phyloP scores from a whole-genome alignment of 108 stramenopile species.

The Skeletonema menzelii region DNA sequence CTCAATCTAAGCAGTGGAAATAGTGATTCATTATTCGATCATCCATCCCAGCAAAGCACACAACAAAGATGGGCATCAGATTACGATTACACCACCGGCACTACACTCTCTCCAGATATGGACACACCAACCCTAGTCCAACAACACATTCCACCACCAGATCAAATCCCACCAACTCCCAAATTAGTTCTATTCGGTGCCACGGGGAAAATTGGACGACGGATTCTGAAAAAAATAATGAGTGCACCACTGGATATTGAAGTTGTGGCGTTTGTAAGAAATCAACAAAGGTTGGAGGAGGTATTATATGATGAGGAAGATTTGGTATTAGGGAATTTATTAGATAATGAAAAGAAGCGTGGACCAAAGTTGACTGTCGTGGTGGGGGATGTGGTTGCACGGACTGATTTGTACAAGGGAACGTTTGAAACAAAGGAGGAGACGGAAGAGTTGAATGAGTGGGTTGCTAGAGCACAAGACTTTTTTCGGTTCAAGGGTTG shows the following conservation, averaged over 20 bases:
- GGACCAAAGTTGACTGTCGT: conserved; percentile 62
- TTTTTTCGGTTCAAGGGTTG: not conserved
- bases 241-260: conserved; percentile 53
- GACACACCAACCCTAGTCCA: conserved; percentile 2
- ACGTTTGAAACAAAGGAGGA: conserved; percentile 1
- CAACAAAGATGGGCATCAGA: not conserved
- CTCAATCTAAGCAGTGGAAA: too few species aligned
- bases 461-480: conserved; percentile 1
- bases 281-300: conserved; percentile 53
- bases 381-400: conserved; percentile 60
- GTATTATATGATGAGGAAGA: conserved; percentile 60
- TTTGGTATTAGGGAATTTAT: conserved; percentile 12
- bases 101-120: not conserved
- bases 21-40: not conserved
- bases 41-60: not conserved
- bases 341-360: not conserved
- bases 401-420: conserved; percentile 6
- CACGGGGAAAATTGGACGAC: conserved; percentile 58
- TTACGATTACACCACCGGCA: not conserved
- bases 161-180: conserved; percentile 9
- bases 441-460: not conserved
- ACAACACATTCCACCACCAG: not conserved
- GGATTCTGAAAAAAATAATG: conserved; percentile 56
- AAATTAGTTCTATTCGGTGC: conserved; percentile 69
- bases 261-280: conserved; percentile 66